These are phyloP conservation scores for Phlyctochytrium bullatum DNA, from an alignment of 192 early-diverging fungal species.

Conservation along the genomic window DNA sequence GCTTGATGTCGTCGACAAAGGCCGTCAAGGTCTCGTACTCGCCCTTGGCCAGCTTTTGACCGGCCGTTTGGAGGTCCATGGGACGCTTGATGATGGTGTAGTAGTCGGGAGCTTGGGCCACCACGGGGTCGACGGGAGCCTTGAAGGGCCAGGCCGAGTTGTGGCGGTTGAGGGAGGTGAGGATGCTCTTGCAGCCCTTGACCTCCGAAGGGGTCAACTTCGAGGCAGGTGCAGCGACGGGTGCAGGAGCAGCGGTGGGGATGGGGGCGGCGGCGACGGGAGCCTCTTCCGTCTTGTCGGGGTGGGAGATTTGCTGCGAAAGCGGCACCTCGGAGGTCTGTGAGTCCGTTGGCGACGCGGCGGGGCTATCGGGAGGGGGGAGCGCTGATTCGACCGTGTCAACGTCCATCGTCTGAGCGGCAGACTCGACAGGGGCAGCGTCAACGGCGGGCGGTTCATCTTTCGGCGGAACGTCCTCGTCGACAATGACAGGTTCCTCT, in stretches of 20 bases:
- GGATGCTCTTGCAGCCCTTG: conserved; percentile 20
- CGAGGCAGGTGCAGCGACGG: background rate
- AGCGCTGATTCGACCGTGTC: background rate
- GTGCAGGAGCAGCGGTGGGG: background rate
- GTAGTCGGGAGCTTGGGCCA: conserved; percentile 63
- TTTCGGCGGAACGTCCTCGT: no score
- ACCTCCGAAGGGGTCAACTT: conserved; percentile 15
- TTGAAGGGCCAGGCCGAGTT: conserved; percentile 31
- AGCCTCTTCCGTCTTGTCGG: no score
- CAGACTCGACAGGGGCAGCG: no score
- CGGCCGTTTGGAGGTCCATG: conserved; percentile 73
- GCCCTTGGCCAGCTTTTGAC: conserved; percentile 40
- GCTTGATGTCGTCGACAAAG: conserved; percentile 61
- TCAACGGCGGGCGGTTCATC: no score
- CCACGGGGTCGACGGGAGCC: conserved; percentile 35
- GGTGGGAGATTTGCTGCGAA: no score
- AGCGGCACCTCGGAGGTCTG: no score
- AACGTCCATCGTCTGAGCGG: no score
- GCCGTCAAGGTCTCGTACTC: conserved; percentile 50
- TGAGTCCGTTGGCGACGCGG: background rate
- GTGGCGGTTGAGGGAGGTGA: conserved; percentile 26
- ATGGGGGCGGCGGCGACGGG: conserved; percentile 9
- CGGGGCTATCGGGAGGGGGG: background rate
- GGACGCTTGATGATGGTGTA: conserved; percentile 62
- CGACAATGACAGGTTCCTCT: no score